phyloP scores from a whole-genome alignment of 1,139 yeast genomes.

The Lodderomyces theae region DNA sequence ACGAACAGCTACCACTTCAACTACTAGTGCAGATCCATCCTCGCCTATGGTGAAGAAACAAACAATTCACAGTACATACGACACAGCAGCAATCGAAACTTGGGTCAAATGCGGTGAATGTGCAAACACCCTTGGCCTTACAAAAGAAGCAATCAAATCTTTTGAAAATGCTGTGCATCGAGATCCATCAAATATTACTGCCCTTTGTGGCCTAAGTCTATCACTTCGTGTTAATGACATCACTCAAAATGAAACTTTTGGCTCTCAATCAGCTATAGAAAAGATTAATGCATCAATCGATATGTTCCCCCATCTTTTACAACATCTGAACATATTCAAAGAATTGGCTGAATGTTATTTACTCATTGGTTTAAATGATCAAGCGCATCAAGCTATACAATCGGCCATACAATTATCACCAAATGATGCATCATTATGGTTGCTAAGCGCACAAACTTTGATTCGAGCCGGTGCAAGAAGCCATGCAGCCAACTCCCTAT shows the following conservation, averaged over 20 bases:
- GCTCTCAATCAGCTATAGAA: conserved; percentile 44
- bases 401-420: conserved; percentile 45
- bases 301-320: conserved; percentile 28
- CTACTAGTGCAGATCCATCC: conserved; percentile 3
- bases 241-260: conserved; percentile 34
- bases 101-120: conserved; percentile 54
- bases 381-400: conserved; percentile 49
- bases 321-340: conserved; percentile 37
- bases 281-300: conserved; percentile 39
- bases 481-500: conserved; percentile 47
- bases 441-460: conserved; percentile 46
- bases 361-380: conserved; percentile 45
- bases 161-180: conserved; percentile 47
- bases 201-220: conserved; percentile 43
- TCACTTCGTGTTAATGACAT: conserved; percentile 40
- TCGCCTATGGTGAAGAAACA: conserved; percentile 10
- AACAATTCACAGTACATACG: conserved; percentile 12
- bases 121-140: conserved; percentile 44
- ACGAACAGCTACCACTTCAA: conserved; percentile 7
- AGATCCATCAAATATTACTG: conserved; percentile 39
- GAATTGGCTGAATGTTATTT: conserved; percentile 52
- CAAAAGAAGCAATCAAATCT: conserved; percentile 40
- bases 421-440: conserved; percentile 44
- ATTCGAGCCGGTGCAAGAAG: conserved; percentile 40
- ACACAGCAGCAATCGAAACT: conserved; percentile 33